phyloP scores from a whole-genome alignment of 352 stramenopile species.

The Globisporangium lucens region DNA sequence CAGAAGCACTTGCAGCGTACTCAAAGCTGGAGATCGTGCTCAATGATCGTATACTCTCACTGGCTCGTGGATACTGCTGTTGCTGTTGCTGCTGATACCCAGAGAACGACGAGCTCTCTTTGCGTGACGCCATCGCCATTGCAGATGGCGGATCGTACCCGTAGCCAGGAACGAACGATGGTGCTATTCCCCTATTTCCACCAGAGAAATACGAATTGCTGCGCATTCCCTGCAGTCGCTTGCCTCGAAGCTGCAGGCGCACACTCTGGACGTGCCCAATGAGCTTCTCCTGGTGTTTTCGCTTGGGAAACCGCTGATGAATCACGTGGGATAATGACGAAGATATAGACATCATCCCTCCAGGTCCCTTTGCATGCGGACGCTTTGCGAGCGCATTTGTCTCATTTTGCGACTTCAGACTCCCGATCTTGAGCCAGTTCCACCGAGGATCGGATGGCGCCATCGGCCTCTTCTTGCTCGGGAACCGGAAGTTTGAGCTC shows the following conservation, averaged over 20 bases:
- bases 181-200: neutral
- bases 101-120: constrained; percentile 1
- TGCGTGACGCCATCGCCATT: neutral
- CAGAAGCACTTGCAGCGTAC: neutral
- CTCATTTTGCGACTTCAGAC: constrained; percentile 26
- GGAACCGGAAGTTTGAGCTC: constrained; percentile 36
- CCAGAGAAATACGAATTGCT: neutral
- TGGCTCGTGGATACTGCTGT: neutral
- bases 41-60: neutral
- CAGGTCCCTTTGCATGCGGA: neutral
- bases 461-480: constrained; percentile 30
- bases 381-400: neutral
- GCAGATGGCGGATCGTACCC: constrained; percentile 11
- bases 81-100: constrained; percentile 1
- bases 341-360: neutral
- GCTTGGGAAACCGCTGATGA: neutral
- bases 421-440: constrained; percentile 42
- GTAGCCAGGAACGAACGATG: constrained; percentile 8
- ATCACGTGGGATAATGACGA: neutral
- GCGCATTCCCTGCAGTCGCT: constrained; percentile 25
- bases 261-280: constrained; percentile 43
- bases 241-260: constrained; percentile 51
- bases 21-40: neutral
- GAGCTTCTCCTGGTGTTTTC: constrained; percentile 17
- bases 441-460: constrained; percentile 39